Evolutionary conservation across 257 asterid species (phyloP), one percentile per base, ranked within the genome.

Genomic region (Nicotiana paniculata): DNA sequence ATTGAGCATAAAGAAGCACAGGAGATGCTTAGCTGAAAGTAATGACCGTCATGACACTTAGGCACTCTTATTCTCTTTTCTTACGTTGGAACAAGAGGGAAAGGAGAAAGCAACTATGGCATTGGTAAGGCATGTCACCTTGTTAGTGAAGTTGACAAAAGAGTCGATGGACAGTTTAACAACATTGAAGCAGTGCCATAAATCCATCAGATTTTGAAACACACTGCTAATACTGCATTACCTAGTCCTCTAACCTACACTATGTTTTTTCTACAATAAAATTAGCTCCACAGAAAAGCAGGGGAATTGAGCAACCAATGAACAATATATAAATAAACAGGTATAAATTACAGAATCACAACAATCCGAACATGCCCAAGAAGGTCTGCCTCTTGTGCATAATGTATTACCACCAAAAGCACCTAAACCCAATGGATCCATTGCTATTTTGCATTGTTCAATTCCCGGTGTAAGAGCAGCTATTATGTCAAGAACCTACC

Each of bases 401-500:
- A 74, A 6, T 12, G 61, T 46, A 24, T 6, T 46, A 72, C 12
- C 26, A 74, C n/a, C 61, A 24, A 43, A 72, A 16, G 4, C 43
- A 75, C 16, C 80, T 15, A 28, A 75, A 51, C 46, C 63, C 9
- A 51, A 16, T 26, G 80, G 48, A 75, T 24, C 39, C 79, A 3
- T 26, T 24, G 16, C 80, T 28, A 51, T 51, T 28, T 75, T 5
- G 13, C 63, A 13, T 16, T 75, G 80, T 8, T 51, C 63, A 8
- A 6, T 51, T 74, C 17, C 5, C 58, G 4, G 63, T 53, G 28
- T 28, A 15, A 26, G 63, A 21, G 17, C 46, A 15, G 24, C 63
- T 26, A 75, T 63, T 51, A 67, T 53, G n/a, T 18, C 53, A 46
- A 82, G 53, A 77, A 63, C 66, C 62, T 78, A 96, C 99, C 97